Evolutionary conservation across 2,329 filamentous ascomycete genomes (phyloP), one percentile per base, ranked within the genome.

Genomic region (Parastagonospora nodorum): DNA sequence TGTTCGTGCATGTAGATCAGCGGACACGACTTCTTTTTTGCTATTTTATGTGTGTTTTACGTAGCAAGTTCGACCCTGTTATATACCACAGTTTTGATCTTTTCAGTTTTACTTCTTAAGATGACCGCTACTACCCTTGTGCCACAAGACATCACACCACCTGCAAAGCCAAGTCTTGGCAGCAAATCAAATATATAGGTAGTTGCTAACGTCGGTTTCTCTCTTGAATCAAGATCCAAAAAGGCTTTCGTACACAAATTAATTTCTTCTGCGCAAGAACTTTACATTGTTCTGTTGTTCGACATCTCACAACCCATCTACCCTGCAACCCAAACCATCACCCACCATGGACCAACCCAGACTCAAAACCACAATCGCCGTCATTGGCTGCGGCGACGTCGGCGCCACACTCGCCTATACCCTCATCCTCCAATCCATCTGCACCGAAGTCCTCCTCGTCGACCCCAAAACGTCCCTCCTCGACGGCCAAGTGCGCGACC

Each of bases 381-480:
- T 83, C 43, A 67, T 83, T 10, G 80, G 81, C 28, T 78, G 76
- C 15, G 80, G 80, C 45, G 75, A 79, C 51, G 80, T 82, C 15
- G 80, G 80, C 36, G 75, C 75, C 11, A 80, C 79, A 2, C 76
- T 79, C 42, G 80, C 80, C 16, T 80, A 80, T 56, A 77, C 78
- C 4, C 74, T 84, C 2, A 77, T 83, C 48, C 73, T 82, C 6
- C 74, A 75, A 50, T 78, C 77, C n/a, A 70, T 82, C 35, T 78
- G 77, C 19, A 72, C 69, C 47, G 80, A 84, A 53, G 71, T 84
- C 9, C 74, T 84, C n/a, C 71, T 84, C 3, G 78, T 83, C 15
- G 82, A 84, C 57, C 74, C 76, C 24, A 77, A 82, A 53, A 72
- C 73, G 29, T 69, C 73, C 4, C 54, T 78, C 24, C 71, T 80